phyloP scores from a whole-genome alignment of 257 asterid genomes.

The Nicotiana benthamiana region DNA sequence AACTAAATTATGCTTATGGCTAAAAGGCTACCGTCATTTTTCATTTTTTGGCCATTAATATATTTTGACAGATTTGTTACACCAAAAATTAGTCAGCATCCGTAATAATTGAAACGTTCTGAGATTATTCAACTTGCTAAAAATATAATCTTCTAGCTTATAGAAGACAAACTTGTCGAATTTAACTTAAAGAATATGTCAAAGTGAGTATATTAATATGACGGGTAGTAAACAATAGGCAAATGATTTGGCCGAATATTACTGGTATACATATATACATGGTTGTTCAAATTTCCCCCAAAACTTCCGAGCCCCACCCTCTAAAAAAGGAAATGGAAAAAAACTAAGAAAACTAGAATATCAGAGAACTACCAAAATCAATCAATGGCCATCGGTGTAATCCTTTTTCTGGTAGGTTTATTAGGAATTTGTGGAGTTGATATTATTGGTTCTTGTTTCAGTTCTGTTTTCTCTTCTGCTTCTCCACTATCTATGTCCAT shows the following conservation, averaged over 20 bases:
- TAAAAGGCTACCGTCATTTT: neutral
- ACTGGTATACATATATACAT: slow-evolving; percentile 1
- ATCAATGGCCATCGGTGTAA: slow-evolving; percentile 74
- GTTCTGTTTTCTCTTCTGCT: slow-evolving; percentile 18
- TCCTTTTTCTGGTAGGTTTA: slow-evolving; percentile 62
- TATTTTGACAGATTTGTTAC: neutral
- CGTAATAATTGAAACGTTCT: neutral
- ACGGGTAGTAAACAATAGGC: neutral
- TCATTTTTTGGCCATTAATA: neutral
- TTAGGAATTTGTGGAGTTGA: slow-evolving; percentile 20
- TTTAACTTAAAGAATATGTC: neutral
- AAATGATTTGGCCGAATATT: neutral
- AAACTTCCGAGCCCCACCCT: neutral
- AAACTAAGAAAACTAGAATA: neutral
- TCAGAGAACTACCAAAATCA: slow-evolving; percentile 10
- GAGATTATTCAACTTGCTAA: neutral
- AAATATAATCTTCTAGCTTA: neutral
- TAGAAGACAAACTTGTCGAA: neutral
- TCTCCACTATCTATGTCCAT: slow-evolving; percentile 25
- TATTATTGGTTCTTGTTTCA: slow-evolving; percentile 27
- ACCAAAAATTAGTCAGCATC: neutral
- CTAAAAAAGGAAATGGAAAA: neutral
- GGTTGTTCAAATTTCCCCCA: neutral
- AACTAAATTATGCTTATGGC: neutral
- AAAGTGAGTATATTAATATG: neutral